These are phyloP conservation scores for Mucor piriformis DNA, from an alignment of 371 early-diverging fungal genomes.

Conservation along the genomic window DNA sequence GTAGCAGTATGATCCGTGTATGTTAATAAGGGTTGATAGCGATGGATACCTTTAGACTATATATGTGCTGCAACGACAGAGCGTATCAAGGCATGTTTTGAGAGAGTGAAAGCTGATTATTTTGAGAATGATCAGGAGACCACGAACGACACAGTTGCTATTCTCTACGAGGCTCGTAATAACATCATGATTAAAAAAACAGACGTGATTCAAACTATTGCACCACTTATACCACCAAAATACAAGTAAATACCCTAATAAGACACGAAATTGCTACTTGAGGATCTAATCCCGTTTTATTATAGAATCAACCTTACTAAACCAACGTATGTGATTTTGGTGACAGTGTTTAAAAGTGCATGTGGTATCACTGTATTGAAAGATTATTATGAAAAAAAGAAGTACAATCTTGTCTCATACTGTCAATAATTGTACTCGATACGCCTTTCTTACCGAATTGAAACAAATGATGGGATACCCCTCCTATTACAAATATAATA, in stretches of 20 bases:
- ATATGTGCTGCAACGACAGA: slow-evolving; percentile 54
- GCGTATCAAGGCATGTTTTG: slow-evolving; percentile 40
- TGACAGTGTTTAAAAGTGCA: slow-evolving; percentile 58
- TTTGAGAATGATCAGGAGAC: slow-evolving; percentile 18
- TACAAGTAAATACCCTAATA: slow-evolving; percentile 35
- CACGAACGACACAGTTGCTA: slow-evolving; percentile 38
- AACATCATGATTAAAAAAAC: slow-evolving; percentile 43
- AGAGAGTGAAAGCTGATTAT: slow-evolving; percentile 27
- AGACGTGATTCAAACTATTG: slow-evolving; percentile 44
- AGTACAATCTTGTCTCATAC: slow-evolving; percentile 44
- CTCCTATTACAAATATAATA: slow-evolving; percentile 15
- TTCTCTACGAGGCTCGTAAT: slow-evolving; percentile 54
- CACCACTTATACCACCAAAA: slow-evolving; percentile 44
- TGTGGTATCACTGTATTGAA: slow-evolving; percentile 51
- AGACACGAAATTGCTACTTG: background rate
- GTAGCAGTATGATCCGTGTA: too few species aligned
- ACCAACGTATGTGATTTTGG: slow-evolving; percentile 52
- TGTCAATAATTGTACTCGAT: slow-evolving; percentile 29
- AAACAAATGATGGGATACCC: slow-evolving; percentile 50
- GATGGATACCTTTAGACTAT: slow-evolving; percentile 56
- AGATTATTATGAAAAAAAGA: slow-evolving; percentile 49
- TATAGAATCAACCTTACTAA: slow-evolving; percentile 46
- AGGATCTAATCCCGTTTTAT: background rate
- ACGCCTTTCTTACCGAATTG: slow-evolving; percentile 58
- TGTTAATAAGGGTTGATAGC: slow-evolving; percentile 23